Percentiles rank a stretch among this genome's conserved stretches.
These are phyloP conservation scores for Penicillium sp. DNA, from an alignment of 2,329 filamentous ascomycete species.

Conservation along the genomic window DNA sequence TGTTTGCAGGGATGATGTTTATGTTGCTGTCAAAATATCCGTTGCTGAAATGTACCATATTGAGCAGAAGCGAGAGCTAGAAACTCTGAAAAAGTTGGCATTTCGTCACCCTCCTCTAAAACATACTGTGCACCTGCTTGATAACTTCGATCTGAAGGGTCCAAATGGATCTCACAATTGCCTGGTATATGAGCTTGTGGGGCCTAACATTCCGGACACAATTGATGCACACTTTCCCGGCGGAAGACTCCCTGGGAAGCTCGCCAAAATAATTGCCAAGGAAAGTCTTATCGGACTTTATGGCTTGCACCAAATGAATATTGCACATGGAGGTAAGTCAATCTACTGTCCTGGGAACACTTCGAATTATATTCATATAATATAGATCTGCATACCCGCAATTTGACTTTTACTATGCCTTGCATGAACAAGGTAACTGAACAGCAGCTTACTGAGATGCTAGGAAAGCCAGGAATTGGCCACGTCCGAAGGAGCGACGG, in stretches of 20 bases:
- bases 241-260: constrained; percentile 41
- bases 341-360: background rate
- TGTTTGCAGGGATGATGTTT: constrained; percentile 16
- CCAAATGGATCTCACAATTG: constrained; percentile 51
- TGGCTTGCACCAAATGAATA: constrained; percentile 41
- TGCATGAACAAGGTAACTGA: constrained; percentile 18
- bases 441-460: constrained; percentile 18
- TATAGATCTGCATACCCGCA: constrained; percentile 32
- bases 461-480: constrained; percentile 31
- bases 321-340: constrained; percentile 42
- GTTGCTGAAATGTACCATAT: constrained; percentile 16
- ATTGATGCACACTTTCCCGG: constrained; percentile 37
- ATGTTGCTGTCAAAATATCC: constrained; percentile 29
- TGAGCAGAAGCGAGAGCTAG: constrained; percentile 19
- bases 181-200: constrained; percentile 45
- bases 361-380: constrained; percentile 4
- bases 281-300: constrained; percentile 41
- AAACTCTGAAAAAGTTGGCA: constrained; percentile 15
- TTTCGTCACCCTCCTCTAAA: constrained; percentile 16
- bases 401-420: constrained; percentile 29
- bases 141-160: constrained; percentile 42
- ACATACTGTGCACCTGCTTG: constrained; percentile 39
- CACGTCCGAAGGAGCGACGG: constrained; percentile 25
- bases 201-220: constrained; percentile 41
- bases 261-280: constrained; percentile 46